Evolutionary conservation across 495 filamentous ascomycete genomes (phyloP).

Genomic region (Talaromyces borbonicus): DNA sequence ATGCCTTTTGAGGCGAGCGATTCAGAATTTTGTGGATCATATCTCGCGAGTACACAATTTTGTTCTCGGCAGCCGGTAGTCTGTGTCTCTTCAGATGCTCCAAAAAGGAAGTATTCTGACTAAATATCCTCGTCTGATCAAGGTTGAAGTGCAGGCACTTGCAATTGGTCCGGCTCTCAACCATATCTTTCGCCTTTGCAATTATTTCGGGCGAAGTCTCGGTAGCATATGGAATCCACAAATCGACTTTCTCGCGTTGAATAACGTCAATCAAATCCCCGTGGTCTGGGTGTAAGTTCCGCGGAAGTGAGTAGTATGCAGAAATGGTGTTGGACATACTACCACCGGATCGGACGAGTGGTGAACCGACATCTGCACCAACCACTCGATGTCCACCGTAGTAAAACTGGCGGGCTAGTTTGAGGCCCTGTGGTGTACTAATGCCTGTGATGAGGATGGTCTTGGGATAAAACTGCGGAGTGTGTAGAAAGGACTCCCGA

Average conservation of each 20-base stretch:
- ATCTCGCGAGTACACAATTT: slow-evolving; percentile 46
- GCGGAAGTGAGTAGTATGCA: slow-evolving; percentile 42
- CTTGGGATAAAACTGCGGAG: slow-evolving; percentile 39
- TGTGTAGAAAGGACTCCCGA: slow-evolving; percentile 20
- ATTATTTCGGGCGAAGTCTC: slow-evolving; percentile 49
- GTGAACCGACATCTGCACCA: slow-evolving; percentile 56
- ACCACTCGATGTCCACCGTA: slow-evolving; percentile 59
- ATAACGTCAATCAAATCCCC: slow-evolving; percentile 46
- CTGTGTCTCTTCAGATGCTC: slow-evolving; percentile 37
- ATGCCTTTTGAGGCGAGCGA: slow-evolving; percentile 38
- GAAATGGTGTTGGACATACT: slow-evolving; percentile 37
- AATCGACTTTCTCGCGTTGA: slow-evolving; percentile 48
- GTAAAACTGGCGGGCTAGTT: slow-evolving; percentile 57
- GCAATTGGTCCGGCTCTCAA: slow-evolving; percentile 50
- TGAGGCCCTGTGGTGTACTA: slow-evolving; percentile 56
- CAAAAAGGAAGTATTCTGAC: slow-evolving; percentile 51
- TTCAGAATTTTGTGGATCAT: slow-evolving; percentile 48
- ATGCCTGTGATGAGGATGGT: slow-evolving; percentile 67
- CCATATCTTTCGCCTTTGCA: slow-evolving; percentile 48
- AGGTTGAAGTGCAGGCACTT: slow-evolving; percentile 49
- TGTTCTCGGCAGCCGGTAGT: slow-evolving; percentile 48
- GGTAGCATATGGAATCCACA: slow-evolving; percentile 67
- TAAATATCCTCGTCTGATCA: slow-evolving; percentile 39
- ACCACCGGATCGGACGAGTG: slow-evolving; percentile 29
- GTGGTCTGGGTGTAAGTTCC: slow-evolving; percentile 31